Conservation (phyloP, 2,329 filamentous ascomycete genomes). For the Furcasterigmium furcatum region DNA sequence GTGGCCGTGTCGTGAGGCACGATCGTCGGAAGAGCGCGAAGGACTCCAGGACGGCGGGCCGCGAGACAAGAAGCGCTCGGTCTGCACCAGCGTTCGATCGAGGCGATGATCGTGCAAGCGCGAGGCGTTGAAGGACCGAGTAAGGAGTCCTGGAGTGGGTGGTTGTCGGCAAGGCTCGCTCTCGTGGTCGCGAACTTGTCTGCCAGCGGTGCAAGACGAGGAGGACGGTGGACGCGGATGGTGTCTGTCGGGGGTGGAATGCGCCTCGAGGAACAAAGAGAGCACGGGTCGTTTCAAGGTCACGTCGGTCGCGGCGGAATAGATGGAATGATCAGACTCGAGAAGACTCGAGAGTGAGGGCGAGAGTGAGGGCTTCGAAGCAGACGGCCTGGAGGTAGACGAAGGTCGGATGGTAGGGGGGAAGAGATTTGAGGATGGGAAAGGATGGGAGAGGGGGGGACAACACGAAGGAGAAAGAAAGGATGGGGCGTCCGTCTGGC, state of each 20-base stretch:
- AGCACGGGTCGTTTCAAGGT: background rate
- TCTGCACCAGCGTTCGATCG: no score
- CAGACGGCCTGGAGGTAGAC: conserved; percentile 7
- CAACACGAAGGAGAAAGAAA: conserved; percentile 11
- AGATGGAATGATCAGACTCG: conserved; percentile 7
- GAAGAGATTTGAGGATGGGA: conserved; percentile 15
- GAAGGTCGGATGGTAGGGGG: conserved; percentile 7
- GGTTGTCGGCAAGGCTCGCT: no score
- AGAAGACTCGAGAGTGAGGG: conserved; percentile 6
- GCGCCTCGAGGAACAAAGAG: conserved; percentile 4
- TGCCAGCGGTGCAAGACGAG: background rate
- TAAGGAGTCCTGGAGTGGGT: no score
- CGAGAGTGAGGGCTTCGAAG: conserved; percentile 6
- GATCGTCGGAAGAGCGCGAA: no score
- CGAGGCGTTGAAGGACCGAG: no score
- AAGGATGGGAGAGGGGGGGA: conserved; percentile 11
- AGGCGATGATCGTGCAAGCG: no score
- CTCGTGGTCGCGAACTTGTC: conserved; percentile 2
- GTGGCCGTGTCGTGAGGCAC: background rate
- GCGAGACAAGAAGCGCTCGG: no score
- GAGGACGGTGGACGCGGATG: background rate
- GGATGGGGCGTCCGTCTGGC: conserved; percentile 7
- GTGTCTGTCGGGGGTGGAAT: background rate
- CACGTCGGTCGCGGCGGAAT: background rate
- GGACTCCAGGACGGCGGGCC: background rate